Percentiles rank a stretch among this genome's conserved stretches.
Evolutionary conservation across 257 asterid species (phyloP).

Genomic region (Hygrophila difformis): DNA sequence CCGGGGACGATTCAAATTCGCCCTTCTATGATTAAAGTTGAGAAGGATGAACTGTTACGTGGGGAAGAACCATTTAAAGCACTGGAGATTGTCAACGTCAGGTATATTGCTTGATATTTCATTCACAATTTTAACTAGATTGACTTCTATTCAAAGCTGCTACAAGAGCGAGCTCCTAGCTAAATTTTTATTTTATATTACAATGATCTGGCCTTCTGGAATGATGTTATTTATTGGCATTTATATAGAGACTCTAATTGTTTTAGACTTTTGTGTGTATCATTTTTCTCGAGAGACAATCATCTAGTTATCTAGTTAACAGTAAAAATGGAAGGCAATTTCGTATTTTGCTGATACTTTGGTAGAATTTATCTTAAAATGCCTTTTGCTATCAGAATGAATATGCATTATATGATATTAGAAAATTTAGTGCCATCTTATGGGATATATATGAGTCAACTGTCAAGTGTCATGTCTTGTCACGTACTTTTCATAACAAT

Average conservation of each 20-base stretch:
- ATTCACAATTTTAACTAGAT: not conserved
- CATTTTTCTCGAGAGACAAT: not conserved
- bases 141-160: too few relatives aligned
- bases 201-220: not conserved
- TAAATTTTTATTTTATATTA: not conserved
- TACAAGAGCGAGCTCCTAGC: slow-evolving; percentile 3
- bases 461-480: too few relatives aligned
- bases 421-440: too few relatives aligned
- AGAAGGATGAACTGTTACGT: slow-evolving; percentile 27
- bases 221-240: not conserved
- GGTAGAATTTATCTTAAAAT: too few relatives aligned
- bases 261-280: not conserved
- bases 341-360: not conserved
- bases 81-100: slow-evolving; percentile 49
- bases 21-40: slow-evolving; percentile 81
- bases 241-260: not conserved
- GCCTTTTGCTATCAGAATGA: too few relatives aligned
- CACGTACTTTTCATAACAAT: too few relatives aligned
- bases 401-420: too few relatives aligned
- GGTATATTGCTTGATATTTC: slow-evolving; percentile 33
- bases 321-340: too few relatives aligned
- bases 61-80: slow-evolving; percentile 38
- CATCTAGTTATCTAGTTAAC: not conserved
- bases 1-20: slow-evolving; percentile 64
- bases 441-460: too few relatives aligned